Evolutionary conservation across 2,329 filamentous ascomycete genomes (phyloP).

Genomic region (Neocucurbitaria cava): DNA sequence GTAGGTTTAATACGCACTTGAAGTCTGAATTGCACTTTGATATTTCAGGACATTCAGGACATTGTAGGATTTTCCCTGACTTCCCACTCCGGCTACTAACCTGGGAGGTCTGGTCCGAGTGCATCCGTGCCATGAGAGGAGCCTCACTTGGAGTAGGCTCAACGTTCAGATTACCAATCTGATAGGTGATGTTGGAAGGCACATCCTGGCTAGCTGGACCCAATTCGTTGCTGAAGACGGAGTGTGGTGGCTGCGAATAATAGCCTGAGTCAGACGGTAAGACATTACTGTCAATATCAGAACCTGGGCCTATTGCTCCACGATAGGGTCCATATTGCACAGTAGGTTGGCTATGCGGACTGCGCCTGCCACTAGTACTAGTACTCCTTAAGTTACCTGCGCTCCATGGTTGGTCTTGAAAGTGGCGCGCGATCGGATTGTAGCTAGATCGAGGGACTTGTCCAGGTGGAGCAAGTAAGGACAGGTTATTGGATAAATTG

Average conservation of each 20-base stretch:
- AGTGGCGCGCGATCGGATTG: conserved; percentile 19
- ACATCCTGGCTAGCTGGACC: conserved; percentile 28
- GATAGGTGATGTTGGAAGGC: conserved; percentile 19
- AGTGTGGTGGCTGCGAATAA: conserved; percentile 34
- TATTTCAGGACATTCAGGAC: conserved; percentile 28
- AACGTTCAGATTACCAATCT: conserved; percentile 26
- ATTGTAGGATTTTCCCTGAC: conserved; percentile 22
- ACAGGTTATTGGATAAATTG: conserved; percentile 13
- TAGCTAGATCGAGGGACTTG: conserved; percentile 3
- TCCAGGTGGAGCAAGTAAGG: conserved; percentile 20
- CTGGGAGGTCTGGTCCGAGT: conserved; percentile 33
- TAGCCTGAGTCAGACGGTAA: conserved; percentile 44
- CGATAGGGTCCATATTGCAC: conserved; percentile 24
- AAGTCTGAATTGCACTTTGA: conserved; percentile 47
- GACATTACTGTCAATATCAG: conserved; percentile 31
- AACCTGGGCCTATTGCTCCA: conserved; percentile 16
- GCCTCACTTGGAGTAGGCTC: conserved; percentile 20
- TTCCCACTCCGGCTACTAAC: conserved; percentile 33
- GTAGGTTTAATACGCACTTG: conserved; percentile 37
- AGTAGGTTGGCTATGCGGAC: conserved; percentile 12
- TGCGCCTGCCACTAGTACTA: conserved; percentile 3
- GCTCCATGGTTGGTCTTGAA: conserved; percentile 39
- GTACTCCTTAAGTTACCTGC: conserved; percentile 24
- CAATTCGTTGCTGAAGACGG: conserved; percentile 40
- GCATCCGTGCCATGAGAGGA: conserved; percentile 15